Conservation (phyloP, 148 eudicot species). For the Persicaria tinctoria region DNA sequence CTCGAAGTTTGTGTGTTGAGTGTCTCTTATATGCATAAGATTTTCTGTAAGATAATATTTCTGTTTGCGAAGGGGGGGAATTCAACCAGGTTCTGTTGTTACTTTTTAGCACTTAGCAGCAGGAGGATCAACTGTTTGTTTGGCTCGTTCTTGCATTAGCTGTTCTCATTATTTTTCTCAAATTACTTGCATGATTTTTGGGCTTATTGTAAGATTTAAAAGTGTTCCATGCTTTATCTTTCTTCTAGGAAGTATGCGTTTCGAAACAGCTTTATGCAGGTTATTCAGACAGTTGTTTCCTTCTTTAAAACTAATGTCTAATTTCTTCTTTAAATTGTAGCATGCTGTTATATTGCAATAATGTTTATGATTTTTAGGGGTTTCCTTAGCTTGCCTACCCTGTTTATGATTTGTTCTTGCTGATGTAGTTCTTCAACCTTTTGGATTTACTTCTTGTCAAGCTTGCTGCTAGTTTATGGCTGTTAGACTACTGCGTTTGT, state of each 20-base stretch:
- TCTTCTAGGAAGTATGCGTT: background rate
- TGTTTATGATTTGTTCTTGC: background rate
- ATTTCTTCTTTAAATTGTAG: background rate
- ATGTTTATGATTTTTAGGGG: background rate
- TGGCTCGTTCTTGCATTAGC: background rate
- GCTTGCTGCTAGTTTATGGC: background rate
- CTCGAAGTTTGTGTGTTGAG: background rate
- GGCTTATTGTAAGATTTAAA: background rate
- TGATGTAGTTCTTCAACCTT: background rate
- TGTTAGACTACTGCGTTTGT: background rate
- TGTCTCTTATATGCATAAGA: background rate
- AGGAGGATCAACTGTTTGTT: background rate
- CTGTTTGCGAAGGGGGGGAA: background rate
- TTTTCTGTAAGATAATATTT: background rate
- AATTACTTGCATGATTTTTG: background rate
- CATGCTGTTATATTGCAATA: background rate
- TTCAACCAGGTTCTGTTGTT: constrained; percentile 3
- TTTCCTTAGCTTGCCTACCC: background rate
- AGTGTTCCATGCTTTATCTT: background rate
- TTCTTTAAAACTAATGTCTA: background rate
- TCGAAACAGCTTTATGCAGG: background rate
- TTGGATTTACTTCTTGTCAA: background rate
- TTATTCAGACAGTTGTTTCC: background rate
- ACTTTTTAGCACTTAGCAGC: background rate
- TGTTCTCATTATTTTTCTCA: background rate